Evolutionary conservation across 768 basidiomycete species (phyloP), one percentile per base, ranked within the genome.

Genomic region (Tephrocybe sp.): DNA sequence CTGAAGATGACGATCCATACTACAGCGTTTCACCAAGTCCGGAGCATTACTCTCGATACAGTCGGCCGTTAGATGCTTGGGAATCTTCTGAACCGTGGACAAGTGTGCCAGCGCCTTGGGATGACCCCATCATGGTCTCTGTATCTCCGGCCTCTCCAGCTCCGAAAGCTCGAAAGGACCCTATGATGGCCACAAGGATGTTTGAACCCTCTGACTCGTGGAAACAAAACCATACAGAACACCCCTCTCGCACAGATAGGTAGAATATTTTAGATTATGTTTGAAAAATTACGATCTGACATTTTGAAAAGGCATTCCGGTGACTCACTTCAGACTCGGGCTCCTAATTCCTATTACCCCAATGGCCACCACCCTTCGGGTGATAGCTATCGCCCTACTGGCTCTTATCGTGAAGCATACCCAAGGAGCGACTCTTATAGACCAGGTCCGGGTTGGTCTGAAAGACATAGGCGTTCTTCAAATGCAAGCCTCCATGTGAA

Each of bases 191-290:
- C 23, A 63, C 65, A 53, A 74, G 85, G 56, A 80, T 83, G 73
- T 83, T 89, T 61, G 88, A 90, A 62, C 86, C 88, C 26, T 86
- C 85, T 28, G 83, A 86, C 17, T 68, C 72, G 26, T 89, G 88
- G 88, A 86, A 84, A 62, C 79, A 85, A 56, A 66, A 69, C 8
- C 81, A 81, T 58, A 60, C 60, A 43, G 80, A 83, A 59, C 73
- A 75, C n/a, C 41, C 53, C 26, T 33, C 36, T 58, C 70, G 75
- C 56, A 62, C 65, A 40, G 79, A 76, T 57, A 61, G 57, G 77
- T 76, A 68, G 62, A 71, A 73, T 36, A 21, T 5, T 36, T 36
- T 39, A 7, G 23, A 23, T 62, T 38, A 43, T 30, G 12, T 40
- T 18, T 30, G 6, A 15, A 8, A 36, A 36, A 15, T 34, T 20